Evolutionary conservation across 768 basidiomycete species (phyloP).

Genomic region (Russula foetens): DNA sequence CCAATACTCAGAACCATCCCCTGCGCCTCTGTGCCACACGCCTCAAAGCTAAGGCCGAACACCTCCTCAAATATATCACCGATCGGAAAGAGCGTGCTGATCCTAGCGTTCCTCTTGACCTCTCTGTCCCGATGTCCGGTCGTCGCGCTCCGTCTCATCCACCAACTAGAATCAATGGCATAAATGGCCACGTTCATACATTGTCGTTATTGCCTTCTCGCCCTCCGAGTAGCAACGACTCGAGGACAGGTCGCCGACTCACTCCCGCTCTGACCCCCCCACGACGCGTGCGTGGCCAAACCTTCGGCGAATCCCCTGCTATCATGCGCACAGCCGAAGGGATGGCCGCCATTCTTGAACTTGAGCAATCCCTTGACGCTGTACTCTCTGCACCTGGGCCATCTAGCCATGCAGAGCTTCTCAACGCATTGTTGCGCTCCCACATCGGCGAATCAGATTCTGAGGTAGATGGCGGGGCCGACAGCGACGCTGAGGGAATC

Average conservation of each 20-base stretch:
- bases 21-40: conserved; percentile 75
- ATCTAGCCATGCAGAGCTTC: neutral
- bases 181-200: conserved; percentile 37
- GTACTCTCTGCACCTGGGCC: conserved; percentile 16
- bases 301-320: conserved; percentile 61
- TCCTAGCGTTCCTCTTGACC: conserved; percentile 49
- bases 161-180: conserved; percentile 26
- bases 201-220: conserved; percentile 34
- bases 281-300: conserved; percentile 32
- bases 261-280: conserved; percentile 19
- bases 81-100: conserved; percentile 80
- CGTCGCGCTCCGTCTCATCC: conserved; percentile 29
- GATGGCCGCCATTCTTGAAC: conserved; percentile 59
- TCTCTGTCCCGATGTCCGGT: conserved; percentile 22
- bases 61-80: conserved; percentile 79
- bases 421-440: neutral
- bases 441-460: conserved; percentile 18
- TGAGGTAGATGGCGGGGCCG: conserved; percentile 23
- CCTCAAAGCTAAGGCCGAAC: conserved; percentile 77
- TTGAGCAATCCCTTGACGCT: conserved; percentile 45
- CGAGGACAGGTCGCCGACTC: conserved; percentile 5
- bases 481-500: conserved; percentile 25
- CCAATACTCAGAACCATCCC: conserved; percentile 63
- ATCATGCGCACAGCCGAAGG: conserved; percentile 61
- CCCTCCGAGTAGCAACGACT: conserved; percentile 22